A percentile compares a stretch with the other conserved stretches of the same genome.
phyloP scores from a whole-genome alignment of 352 stramenopile genomes.

The Phytophthora sansomeana region DNA sequence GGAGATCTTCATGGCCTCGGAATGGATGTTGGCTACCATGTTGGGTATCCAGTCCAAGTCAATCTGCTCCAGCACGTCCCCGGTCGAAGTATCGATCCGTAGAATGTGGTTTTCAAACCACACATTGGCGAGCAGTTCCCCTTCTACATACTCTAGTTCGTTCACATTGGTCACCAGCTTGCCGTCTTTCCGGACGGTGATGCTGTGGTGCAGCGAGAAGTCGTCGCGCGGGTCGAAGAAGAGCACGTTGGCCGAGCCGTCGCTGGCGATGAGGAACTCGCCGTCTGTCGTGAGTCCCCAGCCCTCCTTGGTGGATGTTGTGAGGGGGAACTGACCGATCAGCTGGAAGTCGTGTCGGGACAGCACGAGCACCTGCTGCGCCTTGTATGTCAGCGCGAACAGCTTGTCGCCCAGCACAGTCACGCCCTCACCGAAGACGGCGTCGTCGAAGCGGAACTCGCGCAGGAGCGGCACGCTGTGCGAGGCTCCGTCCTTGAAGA shows the following conservation, averaged over 20 bases:
- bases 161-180: conserved; percentile 70
- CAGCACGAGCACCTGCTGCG: conserved; percentile 66
- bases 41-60: conserved; percentile 70
- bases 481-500: conserved; percentile 19
- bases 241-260: conserved; percentile 78
- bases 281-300: conserved; percentile 91
- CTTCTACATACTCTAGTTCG: conserved; percentile 88
- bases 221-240: conserved; percentile 78
- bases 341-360: conserved; percentile 65
- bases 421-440: conserved; percentile 86
- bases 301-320: conserved; percentile 85
- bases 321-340: conserved; percentile 58
- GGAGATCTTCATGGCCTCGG: conserved; percentile 49
- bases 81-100: conserved; percentile 76
- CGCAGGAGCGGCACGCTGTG: conserved; percentile 33
- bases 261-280: conserved; percentile 84
- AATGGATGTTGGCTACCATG: conserved; percentile 69
- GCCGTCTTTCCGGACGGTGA: conserved; percentile 61
- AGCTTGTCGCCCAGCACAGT: conserved; percentile 75
- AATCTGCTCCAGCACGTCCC: conserved; percentile 72
- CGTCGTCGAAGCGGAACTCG: conserved; percentile 64
- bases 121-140: conserved; percentile 88
- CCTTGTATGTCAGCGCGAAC: conserved; percentile 87
- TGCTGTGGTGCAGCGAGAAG: conserved; percentile 62
- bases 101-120: conserved; percentile 85